phyloP scores from a whole-genome alignment of 768 basidiomycete species.

The Pleurotus pulmonarius region DNA sequence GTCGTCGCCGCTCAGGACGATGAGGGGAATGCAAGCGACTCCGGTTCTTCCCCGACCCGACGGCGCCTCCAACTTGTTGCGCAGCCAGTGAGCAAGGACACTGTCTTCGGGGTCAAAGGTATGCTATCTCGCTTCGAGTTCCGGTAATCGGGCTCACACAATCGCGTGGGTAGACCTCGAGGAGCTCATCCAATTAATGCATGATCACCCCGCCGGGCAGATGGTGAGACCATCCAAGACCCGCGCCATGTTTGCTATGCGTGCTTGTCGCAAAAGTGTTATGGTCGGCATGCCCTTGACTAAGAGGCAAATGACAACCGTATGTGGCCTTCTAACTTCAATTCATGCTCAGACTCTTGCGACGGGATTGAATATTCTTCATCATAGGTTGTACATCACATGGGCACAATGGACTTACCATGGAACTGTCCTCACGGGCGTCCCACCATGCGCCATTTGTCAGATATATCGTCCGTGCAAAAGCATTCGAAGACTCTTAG shows the following conservation, averaged over 20 bases:
- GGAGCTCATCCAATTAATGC: constrained; percentile 85
- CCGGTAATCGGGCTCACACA: neutral
- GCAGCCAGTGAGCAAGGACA: constrained; percentile 89
- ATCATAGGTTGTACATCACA: constrained; percentile 67
- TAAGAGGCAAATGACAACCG: constrained; percentile 70
- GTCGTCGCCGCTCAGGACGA: constrained; percentile 53
- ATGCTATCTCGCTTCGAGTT: constrained; percentile 1
- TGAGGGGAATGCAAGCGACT: constrained; percentile 19
- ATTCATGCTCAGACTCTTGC: no score
- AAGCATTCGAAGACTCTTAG: constrained; percentile 4
- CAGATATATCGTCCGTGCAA: constrained; percentile 37
- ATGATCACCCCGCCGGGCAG: constrained; percentile 69
- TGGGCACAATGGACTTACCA: constrained; percentile 82
- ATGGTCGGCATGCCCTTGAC: constrained; percentile 92
- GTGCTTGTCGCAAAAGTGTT: constrained; percentile 93
- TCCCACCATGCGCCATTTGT: constrained; percentile 78
- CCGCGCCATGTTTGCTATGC: constrained; percentile 92
- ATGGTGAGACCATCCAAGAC: constrained; percentile 94
- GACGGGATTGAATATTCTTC: constrained; percentile 3
- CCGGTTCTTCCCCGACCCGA: constrained; percentile 19
- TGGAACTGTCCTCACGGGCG: constrained; percentile 90
- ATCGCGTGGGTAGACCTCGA: constrained; percentile 66
- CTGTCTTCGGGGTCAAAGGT: constrained; percentile 89
- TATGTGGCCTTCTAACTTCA: constrained; percentile 27
- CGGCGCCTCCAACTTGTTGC: constrained; percentile 64